A percentile compares a stretch with the other conserved stretches of the same genome.
These are phyloP conservation scores for Penstemon davidsonii DNA, from an alignment of 257 asterid species.

Conservation along the genomic window DNA sequence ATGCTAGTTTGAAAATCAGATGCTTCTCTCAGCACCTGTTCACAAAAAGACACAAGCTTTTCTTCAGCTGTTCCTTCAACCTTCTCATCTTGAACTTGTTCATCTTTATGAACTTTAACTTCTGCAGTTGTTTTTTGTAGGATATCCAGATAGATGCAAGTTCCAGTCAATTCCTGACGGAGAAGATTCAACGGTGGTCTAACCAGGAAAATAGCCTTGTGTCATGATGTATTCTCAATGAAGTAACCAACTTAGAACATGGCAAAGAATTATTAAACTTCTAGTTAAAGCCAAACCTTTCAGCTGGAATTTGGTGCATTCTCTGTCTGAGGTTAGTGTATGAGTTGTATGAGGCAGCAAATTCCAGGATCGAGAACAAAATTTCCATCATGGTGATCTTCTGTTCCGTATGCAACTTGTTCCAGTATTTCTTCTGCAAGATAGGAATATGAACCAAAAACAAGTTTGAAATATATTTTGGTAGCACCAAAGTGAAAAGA, in stretches of 20 bases:
- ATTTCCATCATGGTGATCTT: constrained; percentile 84
- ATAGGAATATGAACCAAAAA: constrained; percentile 30
- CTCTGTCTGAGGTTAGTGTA: constrained; percentile 79
- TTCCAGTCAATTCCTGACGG: constrained; percentile 96
- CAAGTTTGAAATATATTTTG: constrained; percentile 19
- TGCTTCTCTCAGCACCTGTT: constrained; percentile 86
- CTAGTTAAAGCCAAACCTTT: constrained; percentile 54
- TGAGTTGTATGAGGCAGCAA: constrained; percentile 97
- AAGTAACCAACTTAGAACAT: constrained; percentile 24
- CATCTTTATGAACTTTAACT: constrained; percentile 39
- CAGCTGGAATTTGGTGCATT: constrained; percentile 81
- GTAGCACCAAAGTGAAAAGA: constrained; percentile 23
- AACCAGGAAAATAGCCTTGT: constrained; percentile 30
- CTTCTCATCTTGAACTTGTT: constrained; percentile 54
- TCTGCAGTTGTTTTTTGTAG: constrained; percentile 78
- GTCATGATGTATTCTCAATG: constrained; percentile 16
- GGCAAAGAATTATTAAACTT: background rate
- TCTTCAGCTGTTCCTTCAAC: constrained; percentile 80
- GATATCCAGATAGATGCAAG: constrained; percentile 86
- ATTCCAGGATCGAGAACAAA: constrained; percentile 81
- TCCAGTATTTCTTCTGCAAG: constrained; percentile 91
- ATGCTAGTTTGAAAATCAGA: constrained; percentile 90
- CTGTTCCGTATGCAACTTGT: constrained; percentile 70
- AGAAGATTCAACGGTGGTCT: constrained; percentile 97
- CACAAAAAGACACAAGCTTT: constrained; percentile 84